Conservation (phyloP, 192 early-diverging fungal species). For the Coemansia sp. region DNA sequence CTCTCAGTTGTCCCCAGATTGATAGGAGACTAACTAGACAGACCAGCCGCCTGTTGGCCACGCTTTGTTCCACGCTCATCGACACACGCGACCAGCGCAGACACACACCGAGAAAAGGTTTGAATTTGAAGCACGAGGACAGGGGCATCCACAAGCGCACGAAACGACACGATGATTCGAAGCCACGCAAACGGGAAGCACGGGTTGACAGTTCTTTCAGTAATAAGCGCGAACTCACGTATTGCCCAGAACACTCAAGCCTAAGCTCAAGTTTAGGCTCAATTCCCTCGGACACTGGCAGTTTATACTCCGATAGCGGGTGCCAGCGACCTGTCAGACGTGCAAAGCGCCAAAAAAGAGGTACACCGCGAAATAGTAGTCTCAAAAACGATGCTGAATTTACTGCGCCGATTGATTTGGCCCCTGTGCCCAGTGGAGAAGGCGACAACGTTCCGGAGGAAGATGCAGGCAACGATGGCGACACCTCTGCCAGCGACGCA, state of each 20-base stretch:
- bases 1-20: background rate
- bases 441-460: background rate
- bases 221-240: background rate
- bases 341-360: background rate
- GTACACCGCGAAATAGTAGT: background rate
- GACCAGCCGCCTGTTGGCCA: background rate
- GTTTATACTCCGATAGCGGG: background rate
- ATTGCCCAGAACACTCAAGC: background rate
- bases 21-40: background rate
- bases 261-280: background rate
- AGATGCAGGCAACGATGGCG: background rate
- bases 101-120: background rate
- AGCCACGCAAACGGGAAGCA: background rate
- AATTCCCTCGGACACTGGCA: background rate
- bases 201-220: background rate
- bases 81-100: background rate
- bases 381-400: background rate
- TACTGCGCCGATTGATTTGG: background rate
- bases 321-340: background rate
- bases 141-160: background rate
- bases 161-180: background rate
- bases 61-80: background rate
- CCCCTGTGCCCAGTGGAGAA: background rate
- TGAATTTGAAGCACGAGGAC: background rate
- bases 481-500: background rate